phyloP scores from a whole-genome alignment of 345 rosid species.

The Gossypium mustelinum region DNA sequence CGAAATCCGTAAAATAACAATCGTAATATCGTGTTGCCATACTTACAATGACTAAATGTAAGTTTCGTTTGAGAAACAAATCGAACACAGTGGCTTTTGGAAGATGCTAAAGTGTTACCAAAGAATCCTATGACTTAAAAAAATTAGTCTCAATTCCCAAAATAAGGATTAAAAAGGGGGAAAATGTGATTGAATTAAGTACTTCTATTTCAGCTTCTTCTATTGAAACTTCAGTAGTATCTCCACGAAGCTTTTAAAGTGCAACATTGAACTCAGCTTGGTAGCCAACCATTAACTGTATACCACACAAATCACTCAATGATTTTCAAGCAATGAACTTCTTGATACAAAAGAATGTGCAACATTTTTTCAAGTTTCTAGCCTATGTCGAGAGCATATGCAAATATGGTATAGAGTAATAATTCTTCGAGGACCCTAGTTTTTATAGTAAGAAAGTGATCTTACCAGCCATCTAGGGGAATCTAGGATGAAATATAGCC shows the following conservation, averaged over 20 bases:
- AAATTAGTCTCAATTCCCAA: background rate
- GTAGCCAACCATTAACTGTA: constrained; percentile 64
- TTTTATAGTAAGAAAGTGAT: background rate
- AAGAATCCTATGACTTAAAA: constrained; percentile 50
- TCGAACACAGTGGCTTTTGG: constrained; percentile 66
- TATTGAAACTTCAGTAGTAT: constrained; percentile 55
- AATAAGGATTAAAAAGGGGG: background rate
- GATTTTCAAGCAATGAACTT: background rate
- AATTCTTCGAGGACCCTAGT: no score
- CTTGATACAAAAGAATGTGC: background rate
- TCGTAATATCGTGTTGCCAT: background rate
- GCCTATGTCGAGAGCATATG: background rate
- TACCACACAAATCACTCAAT: background rate
- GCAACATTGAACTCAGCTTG: constrained; percentile 55
- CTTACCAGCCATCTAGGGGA: constrained; percentile 91
- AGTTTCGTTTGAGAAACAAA: constrained; percentile 62
- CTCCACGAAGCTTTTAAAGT: constrained; percentile 69
- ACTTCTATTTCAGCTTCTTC: constrained; percentile 78
- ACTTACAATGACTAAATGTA: constrained; percentile 56
- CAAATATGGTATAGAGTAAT: no score
- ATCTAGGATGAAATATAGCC: constrained; percentile 72
- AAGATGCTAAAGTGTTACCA: constrained; percentile 53
- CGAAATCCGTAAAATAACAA: background rate
- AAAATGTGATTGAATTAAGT: constrained; percentile 4
- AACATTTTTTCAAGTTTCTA: background rate